Percentiles rank a stretch among this genome's conserved stretches.
phyloP scores from a whole-genome alignment of 2,329 filamentous ascomycete genomes.

The Hypoxylon sp. region DNA sequence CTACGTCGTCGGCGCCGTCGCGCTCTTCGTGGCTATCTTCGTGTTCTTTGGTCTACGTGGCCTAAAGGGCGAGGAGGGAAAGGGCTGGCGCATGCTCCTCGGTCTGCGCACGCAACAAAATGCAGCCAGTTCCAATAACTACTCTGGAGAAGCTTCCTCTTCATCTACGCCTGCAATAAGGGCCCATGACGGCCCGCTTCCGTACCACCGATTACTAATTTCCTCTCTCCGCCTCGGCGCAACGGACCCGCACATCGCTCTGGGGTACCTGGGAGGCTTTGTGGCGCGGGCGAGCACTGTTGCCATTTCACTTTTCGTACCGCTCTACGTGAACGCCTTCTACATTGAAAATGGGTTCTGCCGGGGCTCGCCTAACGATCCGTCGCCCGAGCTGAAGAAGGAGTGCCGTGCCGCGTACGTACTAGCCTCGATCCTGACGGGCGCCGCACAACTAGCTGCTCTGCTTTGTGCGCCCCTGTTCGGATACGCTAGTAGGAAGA shows the following conservation, averaged over 20 bases:
- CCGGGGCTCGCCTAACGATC: slow-evolving; percentile 71
- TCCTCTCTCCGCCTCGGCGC: slow-evolving; percentile 78
- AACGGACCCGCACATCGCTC: slow-evolving; percentile 79
- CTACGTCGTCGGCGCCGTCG: slow-evolving; percentile 82
- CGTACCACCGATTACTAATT: slow-evolving; percentile 71
- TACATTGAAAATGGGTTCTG: slow-evolving; percentile 87
- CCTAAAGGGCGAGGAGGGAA: slow-evolving; percentile 79
- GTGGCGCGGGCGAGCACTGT: slow-evolving; percentile 95
- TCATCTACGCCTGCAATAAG: slow-evolving; percentile 3
- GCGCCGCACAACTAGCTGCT: slow-evolving; percentile 76
- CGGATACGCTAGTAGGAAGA: slow-evolving; percentile 79
- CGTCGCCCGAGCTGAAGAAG: slow-evolving; percentile 81
- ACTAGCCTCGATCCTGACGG: slow-evolving; percentile 86
- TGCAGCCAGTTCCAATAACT: not conserved
- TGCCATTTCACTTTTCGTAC: slow-evolving; percentile 94
- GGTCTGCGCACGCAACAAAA: slow-evolving; percentile 51
- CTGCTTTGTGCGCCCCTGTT: slow-evolving; percentile 84
- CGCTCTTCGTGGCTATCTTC: slow-evolving; percentile 77
- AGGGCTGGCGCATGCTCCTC: slow-evolving; percentile 74
- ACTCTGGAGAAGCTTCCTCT: not conserved
- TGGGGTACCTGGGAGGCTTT: slow-evolving; percentile 94
- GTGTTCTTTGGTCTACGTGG: slow-evolving; percentile 83
- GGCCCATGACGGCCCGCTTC: slow-evolving; percentile 52
- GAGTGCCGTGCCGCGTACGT: slow-evolving; percentile 90
- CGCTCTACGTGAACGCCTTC: slow-evolving; percentile 91